These are phyloP conservation scores for Meripilus lineatus DNA, from an alignment of 1,284 basidiomycete genomes.

Conservation along the genomic window DNA sequence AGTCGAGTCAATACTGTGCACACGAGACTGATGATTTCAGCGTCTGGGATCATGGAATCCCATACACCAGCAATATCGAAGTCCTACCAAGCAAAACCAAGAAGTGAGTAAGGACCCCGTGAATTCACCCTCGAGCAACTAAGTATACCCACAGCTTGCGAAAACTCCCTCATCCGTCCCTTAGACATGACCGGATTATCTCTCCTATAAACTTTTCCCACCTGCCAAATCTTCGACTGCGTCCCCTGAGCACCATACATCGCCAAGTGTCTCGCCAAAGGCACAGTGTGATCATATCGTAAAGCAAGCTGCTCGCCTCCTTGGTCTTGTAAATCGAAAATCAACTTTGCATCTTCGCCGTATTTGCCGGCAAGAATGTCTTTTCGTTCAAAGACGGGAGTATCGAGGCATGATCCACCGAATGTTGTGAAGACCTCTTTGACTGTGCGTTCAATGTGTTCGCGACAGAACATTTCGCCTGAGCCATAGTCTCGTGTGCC, in stretches of 20 bases:
- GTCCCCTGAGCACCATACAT: conserved; percentile 81
- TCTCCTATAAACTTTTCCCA: conserved; percentile 96
- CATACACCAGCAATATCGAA: conserved; percentile 94
- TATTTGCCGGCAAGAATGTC: conserved; percentile 96
- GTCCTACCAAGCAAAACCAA: conserved; percentile 56
- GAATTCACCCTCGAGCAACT: neutral
- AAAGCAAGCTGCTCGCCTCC: conserved; percentile 97
- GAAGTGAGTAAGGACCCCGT: conserved; percentile 24
- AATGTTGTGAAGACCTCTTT: conserved; percentile 87
- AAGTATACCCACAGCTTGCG: conserved; percentile 77
- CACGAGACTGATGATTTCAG: conserved; percentile 83
- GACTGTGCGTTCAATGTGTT: conserved; percentile 87
- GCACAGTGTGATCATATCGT: conserved; percentile 96
- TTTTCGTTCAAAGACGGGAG: conserved; percentile 96
- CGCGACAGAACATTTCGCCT: conserved; percentile 89
- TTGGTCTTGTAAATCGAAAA: conserved; percentile 97
- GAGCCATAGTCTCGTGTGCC: conserved; percentile 97
- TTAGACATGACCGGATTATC: conserved; percentile 98
- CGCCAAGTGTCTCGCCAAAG: conserved; percentile 92
- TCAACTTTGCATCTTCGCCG: conserved; percentile 96
- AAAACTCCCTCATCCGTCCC: conserved; percentile 98
- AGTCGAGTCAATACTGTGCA: conserved; percentile 81
- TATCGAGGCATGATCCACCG: conserved; percentile 93
- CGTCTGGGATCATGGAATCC: conserved; percentile 98
- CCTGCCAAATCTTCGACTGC: conserved; percentile 89